phyloP scores from a whole-genome alignment of 1,284 basidiomycete species.

The Rhodofomes roseus region DNA sequence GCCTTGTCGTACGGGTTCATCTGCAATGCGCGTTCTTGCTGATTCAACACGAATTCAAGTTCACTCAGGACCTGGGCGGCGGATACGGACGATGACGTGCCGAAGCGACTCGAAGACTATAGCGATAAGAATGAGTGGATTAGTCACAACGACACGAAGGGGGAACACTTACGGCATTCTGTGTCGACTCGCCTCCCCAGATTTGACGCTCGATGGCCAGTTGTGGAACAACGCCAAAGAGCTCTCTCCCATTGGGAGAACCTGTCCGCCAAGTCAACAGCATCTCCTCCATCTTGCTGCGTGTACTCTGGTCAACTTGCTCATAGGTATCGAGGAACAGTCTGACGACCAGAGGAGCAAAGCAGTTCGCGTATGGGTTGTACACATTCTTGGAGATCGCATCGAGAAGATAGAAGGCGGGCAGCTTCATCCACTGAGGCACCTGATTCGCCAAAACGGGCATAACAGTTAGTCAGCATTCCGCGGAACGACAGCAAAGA shows the following conservation, averaged over 20 bases:
- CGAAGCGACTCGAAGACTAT: conserved; percentile 14
- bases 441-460: conserved; percentile 55
- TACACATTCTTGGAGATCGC: conserved; percentile 95
- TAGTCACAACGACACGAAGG: no score
- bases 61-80: conserved; percentile 77
- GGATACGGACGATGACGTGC: conserved; percentile 44
- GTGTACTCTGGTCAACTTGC: conserved; percentile 78
- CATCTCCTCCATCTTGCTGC: conserved; percentile 95
- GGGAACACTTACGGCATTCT: conserved; percentile 22
- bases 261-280: conserved; percentile 89
- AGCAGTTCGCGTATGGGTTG: conserved; percentile 82
- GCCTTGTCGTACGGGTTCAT: conserved; percentile 63
- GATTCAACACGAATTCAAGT: conserved; percentile 71
- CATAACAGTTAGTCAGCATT: conserved; percentile 60
- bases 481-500: conserved; percentile 30
- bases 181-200: conserved; percentile 56
- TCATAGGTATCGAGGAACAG: conserved; percentile 85
- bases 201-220: conserved; percentile 73
- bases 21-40: conserved; percentile 68
- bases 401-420: conserved; percentile 93
- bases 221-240: conserved; percentile 78
- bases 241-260: conserved; percentile 71
- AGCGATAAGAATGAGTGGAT: not conserved
- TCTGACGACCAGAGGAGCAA: conserved; percentile 71
- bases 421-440: conserved; percentile 89